Evolutionary conservation across 2,329 filamentous ascomycete species (phyloP).

Genomic region (Phoma sp.): DNA sequence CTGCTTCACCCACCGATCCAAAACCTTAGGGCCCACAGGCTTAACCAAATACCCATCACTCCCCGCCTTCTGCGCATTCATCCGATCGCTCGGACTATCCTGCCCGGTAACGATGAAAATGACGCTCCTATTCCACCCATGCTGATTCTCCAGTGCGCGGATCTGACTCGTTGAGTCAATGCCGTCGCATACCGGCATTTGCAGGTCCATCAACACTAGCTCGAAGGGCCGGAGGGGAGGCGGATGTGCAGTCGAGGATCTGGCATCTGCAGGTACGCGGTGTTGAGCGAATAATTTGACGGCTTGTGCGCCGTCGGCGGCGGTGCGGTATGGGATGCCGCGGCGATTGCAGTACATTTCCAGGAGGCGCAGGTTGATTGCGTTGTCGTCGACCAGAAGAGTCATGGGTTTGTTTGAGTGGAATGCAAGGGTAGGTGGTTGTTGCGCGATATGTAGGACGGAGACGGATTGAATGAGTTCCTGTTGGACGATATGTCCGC

Average conservation of each 20-base stretch:
- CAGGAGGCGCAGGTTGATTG: conserved; percentile 55
- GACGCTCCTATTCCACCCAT: conserved; percentile 31
- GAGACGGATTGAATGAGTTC: conserved; percentile 22
- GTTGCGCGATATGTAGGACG: conserved; percentile 11
- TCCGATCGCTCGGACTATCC: conserved; percentile 36
- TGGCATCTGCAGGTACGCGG: neutral
- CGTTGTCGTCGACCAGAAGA: conserved; percentile 57
- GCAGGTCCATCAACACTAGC: conserved; percentile 52
- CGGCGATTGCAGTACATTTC: conserved; percentile 58
- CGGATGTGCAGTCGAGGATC: neutral
- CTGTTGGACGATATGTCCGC: conserved; percentile 9
- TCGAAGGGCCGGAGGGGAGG: conserved; percentile 31
- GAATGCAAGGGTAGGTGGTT: neutral
- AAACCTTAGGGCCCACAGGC: conserved; percentile 39
- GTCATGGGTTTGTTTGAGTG: conserved; percentile 28
- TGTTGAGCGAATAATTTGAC: conserved; percentile 42
- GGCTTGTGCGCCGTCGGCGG: conserved; percentile 52
- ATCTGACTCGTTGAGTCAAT: conserved; percentile 47
- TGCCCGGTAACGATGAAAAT: conserved; percentile 48
- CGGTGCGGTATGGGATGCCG: conserved; percentile 45
- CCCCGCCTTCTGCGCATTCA: conserved; percentile 35
- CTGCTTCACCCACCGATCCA: conserved; percentile 33
- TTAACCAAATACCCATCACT: conserved; percentile 44
- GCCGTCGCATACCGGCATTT: conserved; percentile 52
- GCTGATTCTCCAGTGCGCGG: conserved; percentile 38